phyloP scores from a whole-genome alignment of 352 stramenopile genomes.

The Pythium sp. region DNA sequence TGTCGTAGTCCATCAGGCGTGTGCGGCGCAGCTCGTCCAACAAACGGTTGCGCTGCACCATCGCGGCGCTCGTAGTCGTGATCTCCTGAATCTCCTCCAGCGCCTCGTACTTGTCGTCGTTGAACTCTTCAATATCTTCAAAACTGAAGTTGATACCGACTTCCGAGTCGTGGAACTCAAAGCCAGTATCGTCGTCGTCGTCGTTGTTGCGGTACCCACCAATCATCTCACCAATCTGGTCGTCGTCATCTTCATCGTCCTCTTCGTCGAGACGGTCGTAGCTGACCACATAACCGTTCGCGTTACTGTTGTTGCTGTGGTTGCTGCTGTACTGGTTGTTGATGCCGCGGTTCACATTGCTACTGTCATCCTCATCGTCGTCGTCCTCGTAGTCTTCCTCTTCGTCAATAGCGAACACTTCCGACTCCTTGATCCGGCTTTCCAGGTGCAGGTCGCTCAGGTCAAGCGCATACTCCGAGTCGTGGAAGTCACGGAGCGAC shows the following conservation, averaged over 20 bases:
- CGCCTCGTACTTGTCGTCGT: slow-evolving; percentile 28
- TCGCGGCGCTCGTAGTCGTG: slow-evolving; percentile 22
- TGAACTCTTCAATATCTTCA: slow-evolving; percentile 31
- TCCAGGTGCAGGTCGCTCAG: slow-evolving; percentile 27
- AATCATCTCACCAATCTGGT: slow-evolving; percentile 12
- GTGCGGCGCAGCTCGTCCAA: slow-evolving; percentile 38
- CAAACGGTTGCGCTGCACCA: slow-evolving; percentile 14
- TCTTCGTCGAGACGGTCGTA: slow-evolving; percentile 2
- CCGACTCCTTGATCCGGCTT: neutral
- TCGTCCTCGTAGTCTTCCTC: slow-evolving; percentile 16
- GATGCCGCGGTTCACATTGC: neutral
- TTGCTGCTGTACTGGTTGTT: neutral
- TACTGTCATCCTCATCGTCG: slow-evolving; percentile 3
- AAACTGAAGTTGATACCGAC: slow-evolving; percentile 17
- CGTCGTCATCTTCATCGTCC: slow-evolving; percentile 25
- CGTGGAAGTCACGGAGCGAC: slow-evolving; percentile 38
- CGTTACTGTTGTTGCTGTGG: neutral
- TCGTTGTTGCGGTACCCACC: slow-evolving; percentile 34
- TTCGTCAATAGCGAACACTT: slow-evolving; percentile 15
- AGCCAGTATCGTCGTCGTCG: slow-evolving; percentile 19
- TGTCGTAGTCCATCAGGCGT: slow-evolving; percentile 45
- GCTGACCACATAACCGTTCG: neutral
- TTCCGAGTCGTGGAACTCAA: slow-evolving; percentile 24
- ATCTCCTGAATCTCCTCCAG: slow-evolving; percentile 39
- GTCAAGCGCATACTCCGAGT: slow-evolving; percentile 56